Base-by-base conservation (phyloP, 306 rosid species). In the Hippophae rhamnoides region DNA sequence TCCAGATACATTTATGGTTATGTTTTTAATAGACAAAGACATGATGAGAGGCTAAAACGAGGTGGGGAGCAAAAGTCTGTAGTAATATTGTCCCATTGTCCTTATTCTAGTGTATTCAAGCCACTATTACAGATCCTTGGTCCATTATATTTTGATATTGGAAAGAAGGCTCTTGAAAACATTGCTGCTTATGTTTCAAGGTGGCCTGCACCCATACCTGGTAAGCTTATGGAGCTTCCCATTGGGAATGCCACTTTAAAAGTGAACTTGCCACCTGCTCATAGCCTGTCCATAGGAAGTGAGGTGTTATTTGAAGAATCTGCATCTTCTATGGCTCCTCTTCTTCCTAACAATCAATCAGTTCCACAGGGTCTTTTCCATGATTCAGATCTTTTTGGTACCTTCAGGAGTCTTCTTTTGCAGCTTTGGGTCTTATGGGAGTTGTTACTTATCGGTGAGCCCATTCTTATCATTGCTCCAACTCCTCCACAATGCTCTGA, bases 31-130 rank as follows among this genome's bases (percentile, higher is more conserved):
- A 77, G 97, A 67, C 94, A 87, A 82, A 82, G 97, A 78, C 97
- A 90, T 23, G 97, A 90, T 56, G 95, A 90, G 81, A 85, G 97
- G 75, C 67, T 90, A 38, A 86, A 82, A 72, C 83, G 97, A 13
- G 97, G 97, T n/a, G 97, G 97, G 44, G 95, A 90, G 69, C 97
- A 90, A 75, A 90, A 90, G 64, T 90, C 97, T 47, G 95, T 90
- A 57, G 97, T 90, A 14, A 82, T 90, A 56, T 70, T 90, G 74
- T 82, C 97, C 7, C 76, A 69, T 23, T 58, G 52, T 74, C 97
- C 97, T 59, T 90, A 71, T 75, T 81, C 95, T 43, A 79, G 85
- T 64, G 94, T 90, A 66, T 87, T 87, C 62, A 84, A 79, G 72
- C 97, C 97, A 42, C 75, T 90, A 82, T 74, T 90, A 70, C 97